Percentiles rank a stretch among this genome's conserved stretches.
phyloP scores from a whole-genome alignment of 106 monocot species.

The Dendrobium huoshanense region DNA sequence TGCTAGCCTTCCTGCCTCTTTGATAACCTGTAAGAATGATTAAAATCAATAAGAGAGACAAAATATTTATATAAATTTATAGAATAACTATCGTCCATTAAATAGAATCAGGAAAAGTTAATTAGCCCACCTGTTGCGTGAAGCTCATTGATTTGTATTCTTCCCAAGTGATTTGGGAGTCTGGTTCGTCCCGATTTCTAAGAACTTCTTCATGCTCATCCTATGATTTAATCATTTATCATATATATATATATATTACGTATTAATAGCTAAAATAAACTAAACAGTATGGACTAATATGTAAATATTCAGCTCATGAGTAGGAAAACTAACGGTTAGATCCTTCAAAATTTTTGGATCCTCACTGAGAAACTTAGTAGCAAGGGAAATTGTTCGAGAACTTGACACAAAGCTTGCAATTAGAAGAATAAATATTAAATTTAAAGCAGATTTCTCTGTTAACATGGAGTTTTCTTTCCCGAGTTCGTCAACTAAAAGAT shows the following conservation, averaged over 20 bases:
- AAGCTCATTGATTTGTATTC: constrained; percentile 56
- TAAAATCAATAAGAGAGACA: no score
- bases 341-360: constrained; percentile 27
- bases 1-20: constrained; percentile 36
- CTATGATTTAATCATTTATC: constrained; percentile 2
- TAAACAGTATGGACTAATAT: no score
- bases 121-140: constrained; percentile 32
- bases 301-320: no score
- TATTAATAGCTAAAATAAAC: no score
- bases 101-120: no score
- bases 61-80: no score
- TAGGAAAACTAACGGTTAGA: constrained; percentile 10
- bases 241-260: no score
- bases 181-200: constrained; percentile 21
- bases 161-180: constrained; percentile 40
- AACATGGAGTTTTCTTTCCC: constrained; percentile 29
- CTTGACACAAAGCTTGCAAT: constrained; percentile 46
- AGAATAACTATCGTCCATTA: no score
- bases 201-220: constrained; percentile 44
- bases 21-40: constrained; percentile 25
- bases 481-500: constrained; percentile 31
- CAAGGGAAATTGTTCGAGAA: constrained; percentile 27
- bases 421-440: constrained; percentile 54
- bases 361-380: constrained; percentile 36
- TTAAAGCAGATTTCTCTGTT: constrained; percentile 38